phyloP scores from a whole-genome alignment of 75 land plant species.

The Larix kaempferi region DNA sequence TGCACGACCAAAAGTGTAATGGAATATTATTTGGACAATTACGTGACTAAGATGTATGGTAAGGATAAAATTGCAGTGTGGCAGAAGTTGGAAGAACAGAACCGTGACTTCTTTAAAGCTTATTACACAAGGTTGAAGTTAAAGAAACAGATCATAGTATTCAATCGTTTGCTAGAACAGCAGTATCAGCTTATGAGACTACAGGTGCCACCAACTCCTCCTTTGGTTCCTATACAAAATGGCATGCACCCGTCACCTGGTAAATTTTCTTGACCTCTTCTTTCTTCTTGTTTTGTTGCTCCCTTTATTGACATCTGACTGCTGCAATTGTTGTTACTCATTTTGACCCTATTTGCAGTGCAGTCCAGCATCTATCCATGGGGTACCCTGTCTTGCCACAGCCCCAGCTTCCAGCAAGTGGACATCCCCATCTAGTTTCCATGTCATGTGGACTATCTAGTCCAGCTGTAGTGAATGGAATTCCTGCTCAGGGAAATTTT shows the following conservation, averaged over 20 bases:
- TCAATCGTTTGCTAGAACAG: conserved; percentile 85
- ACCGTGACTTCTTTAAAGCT: conserved; percentile 93
- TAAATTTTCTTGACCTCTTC: conserved; percentile 17
- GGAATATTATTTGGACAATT: background rate
- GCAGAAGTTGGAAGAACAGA: conserved; percentile 98
- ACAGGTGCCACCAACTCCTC: conserved; percentile 59
- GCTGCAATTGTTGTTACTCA: conserved; percentile 23
- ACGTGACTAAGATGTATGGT: background rate
- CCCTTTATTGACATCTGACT: background rate
- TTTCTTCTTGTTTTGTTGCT: background rate
- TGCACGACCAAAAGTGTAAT: background rate
- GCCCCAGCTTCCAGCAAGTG: conserved; percentile 56
- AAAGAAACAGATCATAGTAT: conserved; percentile 84
- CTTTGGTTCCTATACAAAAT: conserved; percentile 75
- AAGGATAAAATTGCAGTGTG: conserved; percentile 49
- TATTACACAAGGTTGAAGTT: conserved; percentile 89
- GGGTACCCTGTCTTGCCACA: conserved; percentile 86
- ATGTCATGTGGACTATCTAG: conserved; percentile 54
- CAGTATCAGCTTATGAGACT: conserved; percentile 73
- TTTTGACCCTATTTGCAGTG: conserved; percentile 31
- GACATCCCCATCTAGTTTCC: conserved; percentile 72
- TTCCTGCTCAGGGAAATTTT: conserved; percentile 59
- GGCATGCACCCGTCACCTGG: conserved; percentile 85
- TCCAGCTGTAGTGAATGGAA: conserved; percentile 80
- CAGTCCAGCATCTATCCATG: conserved; percentile 88